Base-by-base conservation (phyloP, 169 alveolate species). In the Cryptosporidium meleagridis region DNA sequence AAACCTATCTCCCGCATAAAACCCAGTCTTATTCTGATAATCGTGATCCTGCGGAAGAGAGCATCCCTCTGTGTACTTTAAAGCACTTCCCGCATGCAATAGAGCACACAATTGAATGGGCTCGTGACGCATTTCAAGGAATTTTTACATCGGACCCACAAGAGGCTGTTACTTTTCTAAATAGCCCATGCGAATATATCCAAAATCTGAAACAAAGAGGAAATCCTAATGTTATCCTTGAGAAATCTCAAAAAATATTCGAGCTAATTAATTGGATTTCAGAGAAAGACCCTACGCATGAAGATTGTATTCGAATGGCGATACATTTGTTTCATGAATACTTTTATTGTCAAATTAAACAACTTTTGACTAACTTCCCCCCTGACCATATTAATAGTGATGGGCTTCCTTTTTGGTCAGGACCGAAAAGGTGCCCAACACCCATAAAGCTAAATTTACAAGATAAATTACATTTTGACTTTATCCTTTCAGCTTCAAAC, bases 61-160 rank as follows among this genome's bases (percentile, higher is more conserved):
- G 97, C 16, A 97, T 97, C 72, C 99, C 99, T 2, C 94, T 98
- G 91, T 97, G 99, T 93, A 96, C 98, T 0, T 87, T 94, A 71
- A 95, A 96, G 91, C 99, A 98, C 91, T 98, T 98, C 97, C 99
- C 99, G 7, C 96, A 97, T 87, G 96, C 97, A 85, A 98, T 98
- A 68, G 99, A 98, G 68, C 99, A 99, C 94, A 96, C 99, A 33
- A 97, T 98, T 55, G 98, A 98, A 93, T 99, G 99, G 99, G 99
- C 99, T 0, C 94, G 99, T 85, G 99, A 98, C 75, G 95, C 95
- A 44, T 99, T 99, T 92, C 98, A 97, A 85, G 98, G 98, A 75
- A 67, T 95, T 62, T 99, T 98, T 91, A 96, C 97, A 45, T 99
- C 97, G 69, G 96, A 96, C 10, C 98, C 99, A 0, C 94, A 96